These are phyloP conservation scores for Colletotrichum viniferum DNA, from an alignment of 2,329 filamentous ascomycete species.

Conservation along the genomic window DNA sequence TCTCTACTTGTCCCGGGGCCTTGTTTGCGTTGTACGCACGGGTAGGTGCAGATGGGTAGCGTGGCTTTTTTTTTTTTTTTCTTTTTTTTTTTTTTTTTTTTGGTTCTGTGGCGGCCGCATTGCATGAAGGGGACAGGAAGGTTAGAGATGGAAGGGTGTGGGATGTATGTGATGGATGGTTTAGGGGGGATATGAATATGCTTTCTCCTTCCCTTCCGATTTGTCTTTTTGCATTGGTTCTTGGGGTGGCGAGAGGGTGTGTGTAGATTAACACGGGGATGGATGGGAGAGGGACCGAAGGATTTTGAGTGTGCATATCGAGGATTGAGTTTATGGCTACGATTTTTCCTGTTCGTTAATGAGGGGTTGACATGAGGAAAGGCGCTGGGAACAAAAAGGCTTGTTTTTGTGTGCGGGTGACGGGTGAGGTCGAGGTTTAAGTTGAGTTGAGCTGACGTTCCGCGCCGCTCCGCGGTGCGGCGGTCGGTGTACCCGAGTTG, in stretches of 20 bases:
- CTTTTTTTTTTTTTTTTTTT: no score
- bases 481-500: not conserved
- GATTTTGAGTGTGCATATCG: not conserved
- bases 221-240: not conserved
- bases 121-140: not conserved
- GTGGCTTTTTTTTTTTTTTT: no score
- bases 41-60: not conserved
- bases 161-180: not conserved
- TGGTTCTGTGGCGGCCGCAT: not conserved
- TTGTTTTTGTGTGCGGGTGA: not conserved
- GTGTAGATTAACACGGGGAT: not conserved
- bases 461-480: not conserved
- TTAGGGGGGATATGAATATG: not conserved
- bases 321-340: not conserved
- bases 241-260: not conserved
- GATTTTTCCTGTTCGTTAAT: not conserved
- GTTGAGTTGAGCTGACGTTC: not conserved
- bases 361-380: not conserved
- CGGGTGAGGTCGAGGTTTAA: not conserved
- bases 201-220: not conserved
- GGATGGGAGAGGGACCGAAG: not conserved
- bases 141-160: not conserved
- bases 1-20: not conserved
- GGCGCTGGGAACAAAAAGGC: not conserved
- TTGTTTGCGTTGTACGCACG: not conserved